These are phyloP conservation scores for Petunia axillaris DNA, from an alignment of 257 asterid species.

Conservation along the genomic window DNA sequence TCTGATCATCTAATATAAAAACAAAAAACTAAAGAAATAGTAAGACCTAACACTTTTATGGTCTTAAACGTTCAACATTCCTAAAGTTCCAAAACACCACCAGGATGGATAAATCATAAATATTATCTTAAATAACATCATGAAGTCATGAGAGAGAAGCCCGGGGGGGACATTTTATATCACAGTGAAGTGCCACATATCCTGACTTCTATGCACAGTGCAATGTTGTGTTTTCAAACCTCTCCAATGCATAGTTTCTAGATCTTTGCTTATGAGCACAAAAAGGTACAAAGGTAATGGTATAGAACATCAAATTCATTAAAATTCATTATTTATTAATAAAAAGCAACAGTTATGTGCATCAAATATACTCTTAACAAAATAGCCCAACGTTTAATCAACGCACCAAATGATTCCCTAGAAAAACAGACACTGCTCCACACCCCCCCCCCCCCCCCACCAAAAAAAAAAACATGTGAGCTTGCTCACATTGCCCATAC, in stretches of 20 bases:
- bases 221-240: neutral
- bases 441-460: too few relatives aligned
- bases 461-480: too few relatives aligned
- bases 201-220: neutral
- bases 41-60: neutral
- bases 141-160: neutral
- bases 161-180: neutral
- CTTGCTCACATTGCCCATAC: too few relatives aligned
- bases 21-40: too few relatives aligned
- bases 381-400: slow-evolving; percentile 1
- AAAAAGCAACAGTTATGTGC: neutral
- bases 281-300: neutral
- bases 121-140: neutral
- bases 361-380: neutral
- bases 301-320: neutral
- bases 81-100: neutral
- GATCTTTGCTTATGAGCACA: neutral
- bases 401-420: neutral
- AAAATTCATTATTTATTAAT: neutral
- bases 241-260: neutral
- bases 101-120: neutral
- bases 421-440: neutral
- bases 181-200: neutral
- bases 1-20: neutral
- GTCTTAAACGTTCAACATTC: neutral